Percentiles rank a stretch among this genome's conserved stretches.
Conservation (phyloP, 2,329 filamentous ascomycete species). For the Colletotrichum sublineola region DNA sequence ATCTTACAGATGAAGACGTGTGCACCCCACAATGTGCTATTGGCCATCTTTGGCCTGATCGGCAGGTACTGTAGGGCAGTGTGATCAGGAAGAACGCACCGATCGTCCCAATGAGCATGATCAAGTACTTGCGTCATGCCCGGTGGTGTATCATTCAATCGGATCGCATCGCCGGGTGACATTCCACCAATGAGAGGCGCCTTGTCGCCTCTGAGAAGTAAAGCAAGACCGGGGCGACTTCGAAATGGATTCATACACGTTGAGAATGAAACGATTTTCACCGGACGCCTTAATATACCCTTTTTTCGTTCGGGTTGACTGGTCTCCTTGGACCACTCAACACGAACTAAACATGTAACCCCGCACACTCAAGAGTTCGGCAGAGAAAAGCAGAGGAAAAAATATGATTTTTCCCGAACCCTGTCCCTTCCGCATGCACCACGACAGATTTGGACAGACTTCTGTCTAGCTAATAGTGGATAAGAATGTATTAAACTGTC, state of each 20-base stretch:
- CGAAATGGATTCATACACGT: neutral
- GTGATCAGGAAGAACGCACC: constrained; percentile 47
- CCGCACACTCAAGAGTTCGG: constrained; percentile 6
- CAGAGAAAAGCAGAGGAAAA: neutral
- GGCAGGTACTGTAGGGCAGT: constrained; percentile 44
- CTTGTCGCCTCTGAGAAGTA: constrained; percentile 63
- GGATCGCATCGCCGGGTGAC: constrained; percentile 55
- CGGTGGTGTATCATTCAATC: constrained; percentile 50
- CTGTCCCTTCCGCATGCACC: neutral
- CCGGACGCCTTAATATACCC: neutral
- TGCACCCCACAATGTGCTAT: constrained; percentile 47
- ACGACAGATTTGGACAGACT: neutral
- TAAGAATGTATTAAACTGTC: neutral
- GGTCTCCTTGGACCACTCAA: neutral
- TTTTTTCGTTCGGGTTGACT: neutral
- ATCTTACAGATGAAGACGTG: constrained; percentile 47
- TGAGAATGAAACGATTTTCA: neutral
- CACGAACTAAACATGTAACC: neutral
- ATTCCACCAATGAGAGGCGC: constrained; percentile 54
- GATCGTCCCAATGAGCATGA: constrained; percentile 50
- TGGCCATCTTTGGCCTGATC: constrained; percentile 48
- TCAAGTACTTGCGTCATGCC: constrained; percentile 54
- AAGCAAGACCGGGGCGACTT: constrained; percentile 52
- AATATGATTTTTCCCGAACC: neutral
- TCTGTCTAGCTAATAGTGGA: neutral